A percentile compares a stretch with the other conserved stretches of the same genome.
These are phyloP conservation scores for Pseudocercospora pini-densiflorae DNA, from an alignment of 2,329 filamentous ascomycete genomes.

Conservation along the genomic window DNA sequence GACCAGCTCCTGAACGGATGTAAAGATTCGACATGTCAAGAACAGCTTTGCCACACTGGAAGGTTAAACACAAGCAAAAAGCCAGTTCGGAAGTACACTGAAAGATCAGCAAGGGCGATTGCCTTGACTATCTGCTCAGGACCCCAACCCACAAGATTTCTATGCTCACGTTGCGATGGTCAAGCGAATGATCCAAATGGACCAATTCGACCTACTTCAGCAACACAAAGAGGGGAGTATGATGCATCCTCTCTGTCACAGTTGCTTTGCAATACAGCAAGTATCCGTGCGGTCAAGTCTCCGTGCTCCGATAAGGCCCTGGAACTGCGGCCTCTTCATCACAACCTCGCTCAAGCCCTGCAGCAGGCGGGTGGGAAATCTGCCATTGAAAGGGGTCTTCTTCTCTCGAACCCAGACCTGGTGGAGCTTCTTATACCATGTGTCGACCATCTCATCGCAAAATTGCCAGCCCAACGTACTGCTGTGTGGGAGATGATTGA, in stretches of 20 bases:
- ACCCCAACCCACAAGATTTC: conserved; percentile 60
- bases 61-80: conserved; percentile 64
- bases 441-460: conserved; percentile 19
- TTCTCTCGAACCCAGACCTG: conserved; percentile 16
- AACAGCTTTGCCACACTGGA: conserved; percentile 77
- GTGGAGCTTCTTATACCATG: conserved; percentile 12
- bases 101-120: conserved; percentile 77
- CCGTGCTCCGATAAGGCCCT: background rate
- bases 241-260: background rate
- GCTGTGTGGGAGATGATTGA: conserved; percentile 25
- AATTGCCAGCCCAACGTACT: conserved; percentile 11
- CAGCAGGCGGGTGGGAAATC: background rate
- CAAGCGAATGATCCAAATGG: background rate
- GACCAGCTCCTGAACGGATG: conserved; percentile 80
- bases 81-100: conserved; percentile 76
- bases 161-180: background rate
- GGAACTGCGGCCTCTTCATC: conserved; percentile 13
- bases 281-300: background rate
- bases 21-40: conserved; percentile 67
- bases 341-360: background rate
- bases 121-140: conserved; percentile 77
- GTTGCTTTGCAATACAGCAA: background rate
- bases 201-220: background rate
- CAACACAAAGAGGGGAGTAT: background rate
- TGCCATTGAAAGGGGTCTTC: background rate